Evolutionary conservation across 345 rosid species (phyloP), one percentile per base, ranked within the genome.

Genomic region (Populus deltoides): DNA sequence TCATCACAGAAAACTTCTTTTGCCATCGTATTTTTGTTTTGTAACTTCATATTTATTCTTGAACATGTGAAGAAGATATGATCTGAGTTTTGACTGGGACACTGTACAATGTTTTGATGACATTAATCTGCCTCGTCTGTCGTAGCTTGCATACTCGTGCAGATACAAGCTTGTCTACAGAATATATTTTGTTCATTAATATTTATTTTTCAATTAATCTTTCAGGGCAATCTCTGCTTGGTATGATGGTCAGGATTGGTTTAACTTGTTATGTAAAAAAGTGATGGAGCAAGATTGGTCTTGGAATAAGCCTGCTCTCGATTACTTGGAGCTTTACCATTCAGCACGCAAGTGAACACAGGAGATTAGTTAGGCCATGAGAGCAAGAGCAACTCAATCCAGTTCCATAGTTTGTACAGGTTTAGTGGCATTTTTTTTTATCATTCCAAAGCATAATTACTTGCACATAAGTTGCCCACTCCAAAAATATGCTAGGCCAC

Each of bases 271-370:
- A 59, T 87, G 96, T 82, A 87, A 87, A 91, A 95, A 73, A 31
- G 99, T 92, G 79, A 95, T 93, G 99, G 92, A 95, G 83, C 97
- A 95, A 91, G 98, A 95, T 82, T 95, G 99, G 99, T 95, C 98
- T 66, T 95, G 99, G 99, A 95, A 93, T 72, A 90, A 92, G 76
- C 99, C 99, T 55, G 97, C 99, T 62, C 97, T 95, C 12, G 97
- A 95, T 79, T 95, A 95, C 83, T 24, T 93, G 87, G 99, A 95
- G 86, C 98, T 95, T 74, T 95, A 95, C 88, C 97, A 91, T 70
- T 86, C 92, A 3, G 96, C 97, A 27, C 86, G 88, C 76, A 95
- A 95, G 83, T 87, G 83, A 88, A 67, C 63, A 35, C 17, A 75
- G 65, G 75, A 51, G 22, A 24, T 12, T 47, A 41, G 22, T 51